phyloP scores from a whole-genome alignment of 306 rosid species.

The Rosa persica region DNA sequence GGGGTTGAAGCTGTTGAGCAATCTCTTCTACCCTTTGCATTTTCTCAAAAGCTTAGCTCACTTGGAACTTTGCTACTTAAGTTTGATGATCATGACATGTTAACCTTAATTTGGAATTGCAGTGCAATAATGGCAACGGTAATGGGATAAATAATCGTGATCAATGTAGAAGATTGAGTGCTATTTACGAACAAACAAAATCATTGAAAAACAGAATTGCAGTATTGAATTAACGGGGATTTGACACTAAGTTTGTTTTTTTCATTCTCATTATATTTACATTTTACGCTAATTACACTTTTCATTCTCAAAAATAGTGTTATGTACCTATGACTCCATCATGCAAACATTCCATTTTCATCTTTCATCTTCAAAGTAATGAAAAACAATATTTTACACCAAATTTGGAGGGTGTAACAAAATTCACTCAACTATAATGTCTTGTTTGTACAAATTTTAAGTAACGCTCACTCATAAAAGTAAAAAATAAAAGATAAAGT shows the following conservation, averaged over 20 bases:
- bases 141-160: neutral
- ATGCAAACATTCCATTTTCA: neutral
- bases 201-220: neutral
- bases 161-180: slow-evolving; percentile 4
- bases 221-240: neutral
- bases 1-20: slow-evolving; percentile 18
- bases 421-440: no score
- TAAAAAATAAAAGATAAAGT: no score
- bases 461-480: no score
- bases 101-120: slow-evolving; percentile 11
- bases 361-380: neutral
- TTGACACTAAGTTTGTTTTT: neutral
- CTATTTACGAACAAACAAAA: neutral
- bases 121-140: neutral
- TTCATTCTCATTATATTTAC: neutral
- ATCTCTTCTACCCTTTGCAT: slow-evolving; percentile 9
- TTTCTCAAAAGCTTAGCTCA: neutral
- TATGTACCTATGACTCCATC: neutral
- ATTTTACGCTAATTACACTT: neutral
- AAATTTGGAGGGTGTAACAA: neutral
- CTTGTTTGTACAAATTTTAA: no score
- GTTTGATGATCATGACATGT: slow-evolving; percentile 7
- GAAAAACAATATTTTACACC: neutral
- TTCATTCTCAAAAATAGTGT: no score
- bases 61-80: neutral